A percentile compares a stretch with the other conserved stretches of the same genome.
Conservation (phyloP, 2,329 filamentous ascomycete species). For the Plectosphaerella sp. region DNA sequence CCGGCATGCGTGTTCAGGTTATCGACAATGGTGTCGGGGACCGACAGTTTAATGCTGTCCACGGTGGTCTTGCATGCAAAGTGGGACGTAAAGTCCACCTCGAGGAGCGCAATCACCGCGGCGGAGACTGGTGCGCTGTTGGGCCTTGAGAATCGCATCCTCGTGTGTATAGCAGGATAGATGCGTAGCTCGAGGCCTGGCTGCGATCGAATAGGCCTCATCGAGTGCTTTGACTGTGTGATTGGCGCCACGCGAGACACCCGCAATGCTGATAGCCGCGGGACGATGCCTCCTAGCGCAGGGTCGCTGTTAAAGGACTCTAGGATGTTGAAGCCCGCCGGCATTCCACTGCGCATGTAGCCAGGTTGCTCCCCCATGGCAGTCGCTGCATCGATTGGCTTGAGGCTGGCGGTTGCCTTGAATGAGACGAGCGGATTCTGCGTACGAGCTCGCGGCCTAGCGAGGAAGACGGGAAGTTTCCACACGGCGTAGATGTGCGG, state of each 20-base stretch:
- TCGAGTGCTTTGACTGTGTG: conserved; percentile 55
- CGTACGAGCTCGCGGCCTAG: conserved; percentile 58
- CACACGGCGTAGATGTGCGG: conserved; percentile 52
- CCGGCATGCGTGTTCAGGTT: conserved; percentile 49
- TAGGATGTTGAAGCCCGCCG: conserved; percentile 71
- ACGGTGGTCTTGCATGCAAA: conserved; percentile 64
- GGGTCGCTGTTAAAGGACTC: conserved; percentile 67
- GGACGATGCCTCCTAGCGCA: conserved; percentile 54
- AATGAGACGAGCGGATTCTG: conserved; percentile 65
- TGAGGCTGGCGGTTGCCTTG: conserved; percentile 55
- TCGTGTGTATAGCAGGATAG: conserved; percentile 66
- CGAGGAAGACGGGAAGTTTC: conserved; percentile 56
- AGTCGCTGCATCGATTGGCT: conserved; percentile 40
- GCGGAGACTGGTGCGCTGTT: conserved; percentile 52
- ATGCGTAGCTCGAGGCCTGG: conserved; percentile 60
- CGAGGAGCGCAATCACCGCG: conserved; percentile 64
- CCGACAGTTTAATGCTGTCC: conserved; percentile 50
- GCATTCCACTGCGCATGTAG: conserved; percentile 65
- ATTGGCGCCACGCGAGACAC: conserved; percentile 71
- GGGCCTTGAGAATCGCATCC: conserved; percentile 66
- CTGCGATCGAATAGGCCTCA: conserved; percentile 60
- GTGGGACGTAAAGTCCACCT: conserved; percentile 69
- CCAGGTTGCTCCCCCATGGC: conserved; percentile 41
- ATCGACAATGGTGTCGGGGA: conserved; percentile 55
- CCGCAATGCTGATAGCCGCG: conserved; percentile 67